These are phyloP conservation scores for Heliamphora pulchella DNA, from an alignment of 179 eudicot species.

Conservation along the genomic window DNA sequence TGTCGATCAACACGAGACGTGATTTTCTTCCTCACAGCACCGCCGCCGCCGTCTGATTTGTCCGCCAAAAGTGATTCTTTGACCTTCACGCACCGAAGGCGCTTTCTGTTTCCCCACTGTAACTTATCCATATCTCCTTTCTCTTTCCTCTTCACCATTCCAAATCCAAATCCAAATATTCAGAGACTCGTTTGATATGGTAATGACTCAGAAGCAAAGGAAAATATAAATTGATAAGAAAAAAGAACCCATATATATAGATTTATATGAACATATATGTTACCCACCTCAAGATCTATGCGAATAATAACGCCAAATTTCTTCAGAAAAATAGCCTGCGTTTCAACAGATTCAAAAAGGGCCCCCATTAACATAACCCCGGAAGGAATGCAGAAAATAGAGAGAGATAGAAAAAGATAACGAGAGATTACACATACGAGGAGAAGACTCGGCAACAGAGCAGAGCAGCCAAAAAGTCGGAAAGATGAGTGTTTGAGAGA, in stretches of 20 bases:
- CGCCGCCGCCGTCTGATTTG: slow-evolving; percentile 17
- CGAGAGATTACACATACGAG: neutral
- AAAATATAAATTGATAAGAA: neutral
- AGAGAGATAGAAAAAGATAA: slow-evolving; percentile 13
- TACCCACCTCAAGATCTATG: slow-evolving; percentile 19
- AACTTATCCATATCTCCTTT: slow-evolving; percentile 30
- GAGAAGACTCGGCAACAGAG: neutral
- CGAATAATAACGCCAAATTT: neutral
- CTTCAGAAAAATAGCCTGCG: neutral
- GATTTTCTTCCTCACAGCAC: slow-evolving; percentile 28
- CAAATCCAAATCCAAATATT: neutral
- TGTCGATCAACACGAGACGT: slow-evolving; percentile 30
- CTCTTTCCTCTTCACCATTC: neutral
- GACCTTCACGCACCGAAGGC: slow-evolving; percentile 37
- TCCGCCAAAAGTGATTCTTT: slow-evolving; percentile 29
- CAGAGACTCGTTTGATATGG: neutral
- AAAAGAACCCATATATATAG: neutral
- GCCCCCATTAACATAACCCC: neutral
- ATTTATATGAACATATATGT: neutral
- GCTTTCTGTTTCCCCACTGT: slow-evolving; percentile 50
- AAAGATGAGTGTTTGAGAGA: neutral
- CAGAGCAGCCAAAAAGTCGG: slow-evolving; percentile 12
- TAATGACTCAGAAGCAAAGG: neutral
- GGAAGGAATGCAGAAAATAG: neutral
- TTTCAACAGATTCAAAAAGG: slow-evolving; percentile 1